Conservation (phyloP, 805 yeast species). For the Scheffersomyces amazonensis region DNA sequence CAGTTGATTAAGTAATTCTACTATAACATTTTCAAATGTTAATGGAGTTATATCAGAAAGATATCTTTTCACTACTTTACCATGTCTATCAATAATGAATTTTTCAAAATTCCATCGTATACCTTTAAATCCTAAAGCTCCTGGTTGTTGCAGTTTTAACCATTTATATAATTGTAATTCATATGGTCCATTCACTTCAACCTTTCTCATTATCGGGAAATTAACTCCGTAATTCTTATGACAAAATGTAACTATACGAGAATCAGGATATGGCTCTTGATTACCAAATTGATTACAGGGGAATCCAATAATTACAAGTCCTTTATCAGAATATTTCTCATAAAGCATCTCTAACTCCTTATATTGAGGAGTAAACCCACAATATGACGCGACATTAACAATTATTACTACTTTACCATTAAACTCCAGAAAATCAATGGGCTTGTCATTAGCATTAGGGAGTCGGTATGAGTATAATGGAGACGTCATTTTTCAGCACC, state of each 20-base stretch:
- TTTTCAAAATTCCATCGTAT: conserved; percentile 82
- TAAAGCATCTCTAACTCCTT: conserved; percentile 67
- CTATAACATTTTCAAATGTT: conserved; percentile 40
- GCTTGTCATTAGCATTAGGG: conserved; percentile 55
- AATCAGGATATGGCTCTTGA: conserved; percentile 70
- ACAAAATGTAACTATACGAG: conserved; percentile 16
- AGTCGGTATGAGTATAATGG: conserved; percentile 63
- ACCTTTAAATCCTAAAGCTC: conserved; percentile 35
- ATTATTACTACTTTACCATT: conserved; percentile 80
- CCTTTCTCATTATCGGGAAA: conserved; percentile 37
- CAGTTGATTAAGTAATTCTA: too few species aligned
- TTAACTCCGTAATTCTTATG: conserved; percentile 25
- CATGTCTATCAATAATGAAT: conserved; percentile 57
- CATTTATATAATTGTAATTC: conserved; percentile 26
- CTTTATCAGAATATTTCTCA: conserved; percentile 59
- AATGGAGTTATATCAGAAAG: conserved; percentile 69
- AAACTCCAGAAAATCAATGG: conserved; percentile 56
- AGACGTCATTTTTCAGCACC: too few species aligned
- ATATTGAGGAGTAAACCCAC: conserved; percentile 74
- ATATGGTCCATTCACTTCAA: conserved; percentile 33
- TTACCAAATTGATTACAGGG: conserved; percentile 89
- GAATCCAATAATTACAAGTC: conserved; percentile 72
- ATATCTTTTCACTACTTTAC: conserved; percentile 58
- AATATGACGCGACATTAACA: conserved; percentile 87
- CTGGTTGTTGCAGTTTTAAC: conserved; percentile 24